A percentile compares a stretch with the other conserved stretches of the same genome.
Conservation (phyloP, 192 early-diverging fungal genomes). For the Coemansia sp. region DNA sequence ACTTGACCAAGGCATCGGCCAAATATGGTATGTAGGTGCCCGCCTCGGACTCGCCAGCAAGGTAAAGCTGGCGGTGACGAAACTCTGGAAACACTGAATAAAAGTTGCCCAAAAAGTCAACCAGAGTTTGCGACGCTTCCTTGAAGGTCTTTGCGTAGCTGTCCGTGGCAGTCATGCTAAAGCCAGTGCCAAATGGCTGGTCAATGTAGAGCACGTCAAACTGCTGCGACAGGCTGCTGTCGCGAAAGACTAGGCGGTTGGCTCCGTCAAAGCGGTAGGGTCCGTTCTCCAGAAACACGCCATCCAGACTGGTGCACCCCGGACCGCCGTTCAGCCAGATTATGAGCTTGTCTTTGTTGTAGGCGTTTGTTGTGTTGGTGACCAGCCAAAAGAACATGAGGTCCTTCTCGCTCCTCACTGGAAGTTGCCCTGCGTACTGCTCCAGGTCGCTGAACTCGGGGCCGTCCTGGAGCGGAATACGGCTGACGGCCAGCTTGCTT, state of each 20-base stretch:
- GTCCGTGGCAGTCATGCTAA: constrained; percentile 14
- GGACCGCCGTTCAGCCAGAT: constrained; percentile 67
- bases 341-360: constrained; percentile 50
- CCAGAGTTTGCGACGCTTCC: constrained; percentile 44
- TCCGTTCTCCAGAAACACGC: constrained; percentile 65
- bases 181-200: constrained; percentile 67
- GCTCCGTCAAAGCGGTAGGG: constrained; percentile 51
- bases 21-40: constrained; percentile 70
- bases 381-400: constrained; percentile 55
- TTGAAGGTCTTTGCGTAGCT: constrained; percentile 27
- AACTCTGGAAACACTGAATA: constrained; percentile 57
- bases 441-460: constrained; percentile 19
- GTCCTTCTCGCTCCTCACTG: constrained; percentile 27
- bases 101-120: constrained; percentile 56
- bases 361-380: constrained; percentile 43
- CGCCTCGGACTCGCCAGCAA: constrained; percentile 73
- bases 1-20: constrained; percentile 54
- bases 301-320: constrained; percentile 61
- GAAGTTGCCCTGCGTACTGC: constrained; percentile 46
- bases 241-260: constrained; percentile 27
- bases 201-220: constrained; percentile 56
- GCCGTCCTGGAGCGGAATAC: constrained; percentile 39
- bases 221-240: constrained; percentile 43
- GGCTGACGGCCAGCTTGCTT: constrained; percentile 16
- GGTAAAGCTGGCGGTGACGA: constrained; percentile 51